Percentiles rank a stretch among this genome's conserved stretches.
phyloP scores from a whole-genome alignment of 805 yeast genomes.

The Hanseniaspora occidentalis region DNA sequence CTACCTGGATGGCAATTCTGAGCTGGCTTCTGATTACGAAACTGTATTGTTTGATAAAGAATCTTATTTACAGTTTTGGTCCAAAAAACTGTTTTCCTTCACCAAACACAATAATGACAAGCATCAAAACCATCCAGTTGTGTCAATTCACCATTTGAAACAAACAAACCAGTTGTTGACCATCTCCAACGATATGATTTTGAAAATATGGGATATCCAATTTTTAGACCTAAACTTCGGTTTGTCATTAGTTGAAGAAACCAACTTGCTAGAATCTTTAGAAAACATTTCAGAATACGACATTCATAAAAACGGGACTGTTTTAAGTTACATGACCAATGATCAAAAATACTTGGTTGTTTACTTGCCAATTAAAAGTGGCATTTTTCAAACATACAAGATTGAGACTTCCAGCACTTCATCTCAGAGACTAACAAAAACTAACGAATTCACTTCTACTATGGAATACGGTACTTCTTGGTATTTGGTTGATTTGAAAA shows the following conservation, averaged over 20 bases:
- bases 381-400: conserved; percentile 30
- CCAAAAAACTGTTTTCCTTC: conserved; percentile 15
- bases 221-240: neutral
- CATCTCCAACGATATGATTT: neutral
- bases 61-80: conserved; percentile 29
- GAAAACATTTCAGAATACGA: neutral
- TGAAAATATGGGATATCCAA: conserved; percentile 14
- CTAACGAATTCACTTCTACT: conserved; percentile 13
- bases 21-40: conserved; percentile 17
- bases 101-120: conserved; percentile 6
- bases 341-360: conserved; percentile 19
- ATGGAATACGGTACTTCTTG: conserved; percentile 20
- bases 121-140: conserved; percentile 1
- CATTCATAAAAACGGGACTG: neutral
- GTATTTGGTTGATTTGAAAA: conserved; percentile 21
- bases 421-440: too few species aligned
- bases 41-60: conserved; percentile 45
- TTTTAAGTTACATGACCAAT: neutral
- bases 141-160: neutral
- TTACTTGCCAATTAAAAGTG: conserved; percentile 32
- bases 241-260: neutral
- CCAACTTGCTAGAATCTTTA: neutral
- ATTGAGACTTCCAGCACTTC: too few species aligned
- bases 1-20: conserved; percentile 9
- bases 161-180: neutral